A percentile compares a stretch with the other conserved stretches of the same genome.
phyloP scores from a whole-genome alignment of 1,284 basidiomycete genomes.

The Sanguinoderma infundibulare region DNA sequence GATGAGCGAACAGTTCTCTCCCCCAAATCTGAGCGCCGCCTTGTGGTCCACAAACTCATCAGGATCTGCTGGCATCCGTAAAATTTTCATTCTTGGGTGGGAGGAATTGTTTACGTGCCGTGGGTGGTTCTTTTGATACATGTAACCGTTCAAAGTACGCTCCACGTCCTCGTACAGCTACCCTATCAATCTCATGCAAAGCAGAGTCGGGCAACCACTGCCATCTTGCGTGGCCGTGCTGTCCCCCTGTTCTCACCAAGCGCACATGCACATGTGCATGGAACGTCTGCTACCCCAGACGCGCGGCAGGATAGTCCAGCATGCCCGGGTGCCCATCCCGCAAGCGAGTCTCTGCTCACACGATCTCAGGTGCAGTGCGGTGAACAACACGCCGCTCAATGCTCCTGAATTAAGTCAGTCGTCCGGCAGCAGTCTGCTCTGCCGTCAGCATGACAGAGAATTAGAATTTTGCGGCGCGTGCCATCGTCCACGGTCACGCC shows the following conservation, averaged over 20 bases:
- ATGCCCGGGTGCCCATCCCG: not conserved
- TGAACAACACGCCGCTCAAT: not conserved
- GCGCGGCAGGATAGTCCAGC: no score
- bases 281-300: no score
- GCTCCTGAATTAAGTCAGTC: not conserved
- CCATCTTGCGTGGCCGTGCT: not conserved
- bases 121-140: constrained; percentile 7
- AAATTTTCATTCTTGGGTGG: constrained; percentile 2
- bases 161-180: not conserved
- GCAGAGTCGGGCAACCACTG: not conserved
- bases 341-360: no score
- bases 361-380: not conserved
- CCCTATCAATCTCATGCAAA: not conserved
- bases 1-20: not conserved
- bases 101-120: not conserved
- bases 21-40: not conserved
- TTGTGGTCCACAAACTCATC: not conserved
- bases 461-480: not conserved
- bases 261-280: not conserved
- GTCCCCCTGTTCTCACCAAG: not conserved
- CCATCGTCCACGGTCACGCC: constrained; percentile 8
- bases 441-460: not conserved
- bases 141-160: constrained; percentile 1
- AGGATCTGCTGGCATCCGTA: constrained; percentile 4
- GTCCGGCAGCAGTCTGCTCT: not conserved